Evolutionary conservation across 2,329 filamentous ascomycete genomes (phyloP), one percentile per base, ranked within the genome.

Genomic region (Sclerotinia minor): DNA sequence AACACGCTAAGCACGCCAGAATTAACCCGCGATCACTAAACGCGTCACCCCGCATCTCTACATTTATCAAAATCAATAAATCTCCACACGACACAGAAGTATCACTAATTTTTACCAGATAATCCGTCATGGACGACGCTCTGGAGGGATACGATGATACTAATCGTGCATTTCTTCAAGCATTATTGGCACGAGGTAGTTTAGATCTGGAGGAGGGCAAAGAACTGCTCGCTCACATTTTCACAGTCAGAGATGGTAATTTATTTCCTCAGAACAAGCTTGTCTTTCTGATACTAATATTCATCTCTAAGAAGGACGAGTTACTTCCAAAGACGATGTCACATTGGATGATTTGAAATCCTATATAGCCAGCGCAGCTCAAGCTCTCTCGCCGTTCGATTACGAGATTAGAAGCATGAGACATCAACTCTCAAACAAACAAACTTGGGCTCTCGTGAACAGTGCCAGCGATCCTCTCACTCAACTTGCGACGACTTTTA

Each of bases 91-190:
- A 50, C 45, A 38, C 26, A 24, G 4, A 26, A 5, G 8, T 50
- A 50, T 50, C 19, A 17, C 44, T 49, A 58, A 58, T 49, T 13
- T 15, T 19, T 55, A 41, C 15, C 15, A 41, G 19, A 38, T 6
- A 1, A n/a, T 15, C 2, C 26, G n/a, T 45, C 47, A 63, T 63
- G 49, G 58, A 60, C 5, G 57, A 35, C 24, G 65, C 19, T 11
- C 49, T 49, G 13, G 45, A 21, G 17, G n/a, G 17, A 21, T 77
- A 77, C 47, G 69, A 75, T 67, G 82, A 96, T 76, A 84, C 84
- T 70, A 91, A 97, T 77, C 89, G 92, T 68, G 94, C 94, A 11
- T 97, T 99, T 76, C 83, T 98, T 0, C 95, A 99, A 79, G 91
- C 92, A 60, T 88, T 99, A 72, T 84, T 97, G 78, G 87, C 91